Evolutionary conservation across 2,329 filamentous ascomycete species (phyloP).

Genomic region (Fusarium concolor): DNA sequence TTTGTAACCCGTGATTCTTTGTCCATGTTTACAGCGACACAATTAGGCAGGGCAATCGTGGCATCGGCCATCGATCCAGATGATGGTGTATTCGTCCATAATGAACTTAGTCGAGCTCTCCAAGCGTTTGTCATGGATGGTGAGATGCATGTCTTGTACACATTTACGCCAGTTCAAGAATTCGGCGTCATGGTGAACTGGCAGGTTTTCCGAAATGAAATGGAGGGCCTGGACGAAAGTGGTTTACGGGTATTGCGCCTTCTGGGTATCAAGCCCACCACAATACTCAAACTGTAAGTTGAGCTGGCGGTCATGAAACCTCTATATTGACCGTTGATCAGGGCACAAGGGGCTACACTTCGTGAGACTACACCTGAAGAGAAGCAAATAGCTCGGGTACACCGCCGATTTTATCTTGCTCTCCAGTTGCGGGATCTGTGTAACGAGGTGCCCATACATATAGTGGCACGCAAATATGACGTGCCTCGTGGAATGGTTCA

Average conservation of each 20-base stretch:
- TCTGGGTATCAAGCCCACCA: slow-evolving; percentile 74
- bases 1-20: slow-evolving; percentile 65
- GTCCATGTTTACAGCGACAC: slow-evolving; percentile 69
- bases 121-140: slow-evolving; percentile 82
- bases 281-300: slow-evolving; percentile 74
- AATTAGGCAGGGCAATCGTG: slow-evolving; percentile 76
- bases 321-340: slow-evolving; percentile 50
- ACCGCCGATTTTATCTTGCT: slow-evolving; percentile 79
- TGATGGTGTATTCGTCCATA: slow-evolving; percentile 78
- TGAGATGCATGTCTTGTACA: slow-evolving; percentile 83
- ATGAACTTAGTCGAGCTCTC: slow-evolving; percentile 74
- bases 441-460: slow-evolving; percentile 78
- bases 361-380: slow-evolving; percentile 72
- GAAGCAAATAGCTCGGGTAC: slow-evolving; percentile 70
- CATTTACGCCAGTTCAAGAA: slow-evolving; percentile 78
- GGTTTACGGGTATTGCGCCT: slow-evolving; percentile 75
- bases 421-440: slow-evolving; percentile 83
- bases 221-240: slow-evolving; percentile 77
- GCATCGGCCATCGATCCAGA: slow-evolving; percentile 79
- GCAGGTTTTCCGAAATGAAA: slow-evolving; percentile 77
- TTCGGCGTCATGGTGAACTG: slow-evolving; percentile 71
- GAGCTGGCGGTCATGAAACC: background rate
- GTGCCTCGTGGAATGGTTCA: slow-evolving; percentile 78
- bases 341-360: slow-evolving; percentile 73
- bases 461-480: slow-evolving; percentile 76